These are phyloP conservation scores for Andrographis paniculata DNA, from an alignment of 305 asterid genomes.

Conservation along the genomic window DNA sequence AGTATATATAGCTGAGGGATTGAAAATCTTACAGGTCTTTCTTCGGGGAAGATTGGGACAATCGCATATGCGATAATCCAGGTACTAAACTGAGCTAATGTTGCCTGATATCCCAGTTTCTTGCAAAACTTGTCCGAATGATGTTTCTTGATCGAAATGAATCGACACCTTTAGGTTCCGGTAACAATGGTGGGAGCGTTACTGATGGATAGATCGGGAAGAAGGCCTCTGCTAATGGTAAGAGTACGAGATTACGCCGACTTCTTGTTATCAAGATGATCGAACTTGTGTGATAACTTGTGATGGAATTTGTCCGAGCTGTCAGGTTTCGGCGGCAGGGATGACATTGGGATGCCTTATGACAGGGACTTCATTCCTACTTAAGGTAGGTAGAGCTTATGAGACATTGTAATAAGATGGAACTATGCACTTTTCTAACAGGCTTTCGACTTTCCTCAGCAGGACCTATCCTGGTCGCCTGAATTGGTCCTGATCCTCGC, in stretches of 20 bases:
- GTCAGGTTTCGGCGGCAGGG: conserved; percentile 81
- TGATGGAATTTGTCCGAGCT: too few species aligned
- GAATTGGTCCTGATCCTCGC: conserved; percentile 50
- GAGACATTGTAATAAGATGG: background rate
- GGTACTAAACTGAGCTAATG: conserved; percentile 20
- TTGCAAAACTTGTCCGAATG: background rate
- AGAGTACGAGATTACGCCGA: too few species aligned
- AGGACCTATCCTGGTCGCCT: conserved; percentile 41
- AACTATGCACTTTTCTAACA: background rate
- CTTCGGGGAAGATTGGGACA: conserved; percentile 50
- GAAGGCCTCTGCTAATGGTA: conserved; percentile 79
- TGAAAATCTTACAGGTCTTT: conserved; percentile 33
- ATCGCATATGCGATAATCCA: conserved; percentile 64
- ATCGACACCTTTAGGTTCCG: conserved; percentile 35
- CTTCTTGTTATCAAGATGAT: background rate
- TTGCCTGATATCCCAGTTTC: too few species aligned
- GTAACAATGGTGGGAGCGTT: conserved; percentile 65
- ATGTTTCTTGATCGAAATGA: too few species aligned
- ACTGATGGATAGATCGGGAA: conserved; percentile 77
- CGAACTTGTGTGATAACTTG: background rate
- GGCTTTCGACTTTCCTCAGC: conserved; percentile 12
- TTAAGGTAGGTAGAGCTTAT: conserved; percentile 40
- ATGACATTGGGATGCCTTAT: conserved; percentile 60
- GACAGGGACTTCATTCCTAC: conserved; percentile 67
- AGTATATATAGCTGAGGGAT: too few species aligned